phyloP scores from a whole-genome alignment of 257 asterid species.

The Ligustrum vulgare region DNA sequence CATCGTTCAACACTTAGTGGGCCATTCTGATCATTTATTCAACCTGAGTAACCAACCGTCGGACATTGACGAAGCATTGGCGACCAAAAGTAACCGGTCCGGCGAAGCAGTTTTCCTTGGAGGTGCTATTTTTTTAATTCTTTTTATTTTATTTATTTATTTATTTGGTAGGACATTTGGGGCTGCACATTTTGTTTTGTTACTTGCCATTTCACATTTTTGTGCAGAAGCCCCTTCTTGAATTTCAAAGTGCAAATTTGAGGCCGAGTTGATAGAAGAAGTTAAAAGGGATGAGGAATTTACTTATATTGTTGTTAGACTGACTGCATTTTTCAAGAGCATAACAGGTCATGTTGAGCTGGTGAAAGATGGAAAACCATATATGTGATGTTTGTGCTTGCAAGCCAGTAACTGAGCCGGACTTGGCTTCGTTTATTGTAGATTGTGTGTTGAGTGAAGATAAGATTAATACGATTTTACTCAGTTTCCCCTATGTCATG shows the following conservation, averaged over 20 bases:
- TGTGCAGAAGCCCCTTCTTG: conserved; percentile 97
- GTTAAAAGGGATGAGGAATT: conserved; percentile 44
- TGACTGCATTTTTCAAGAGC: conserved; percentile 97
- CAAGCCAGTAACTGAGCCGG: conserved; percentile 87
- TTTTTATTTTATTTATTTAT: too few species aligned
- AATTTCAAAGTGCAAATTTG: conserved; percentile 90
- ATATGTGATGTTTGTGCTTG: conserved; percentile 98
- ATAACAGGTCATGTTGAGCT: conserved; percentile 89
- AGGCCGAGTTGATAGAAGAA: conserved; percentile 64
- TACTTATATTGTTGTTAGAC: conserved; percentile 84
- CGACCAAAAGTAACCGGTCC: too few species aligned
- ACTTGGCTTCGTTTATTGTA: conserved; percentile 70
- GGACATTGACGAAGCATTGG: too few species aligned
- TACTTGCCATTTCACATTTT: conserved; percentile 94
- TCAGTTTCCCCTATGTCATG: too few species aligned
- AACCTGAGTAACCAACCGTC: too few species aligned
- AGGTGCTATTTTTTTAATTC: too few species aligned
- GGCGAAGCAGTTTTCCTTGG: too few species aligned
- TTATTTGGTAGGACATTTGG: conserved; percentile 78
- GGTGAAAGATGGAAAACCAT: conserved; percentile 94
- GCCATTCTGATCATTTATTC: too few species aligned
- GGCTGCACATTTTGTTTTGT: conserved; percentile 77
- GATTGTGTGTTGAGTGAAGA: too few species aligned
- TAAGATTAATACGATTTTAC: too few species aligned
- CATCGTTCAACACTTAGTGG: too few species aligned